Evolutionary conservation across 106 monocot species (phyloP).

Genomic region (Acorus calamus): DNA sequence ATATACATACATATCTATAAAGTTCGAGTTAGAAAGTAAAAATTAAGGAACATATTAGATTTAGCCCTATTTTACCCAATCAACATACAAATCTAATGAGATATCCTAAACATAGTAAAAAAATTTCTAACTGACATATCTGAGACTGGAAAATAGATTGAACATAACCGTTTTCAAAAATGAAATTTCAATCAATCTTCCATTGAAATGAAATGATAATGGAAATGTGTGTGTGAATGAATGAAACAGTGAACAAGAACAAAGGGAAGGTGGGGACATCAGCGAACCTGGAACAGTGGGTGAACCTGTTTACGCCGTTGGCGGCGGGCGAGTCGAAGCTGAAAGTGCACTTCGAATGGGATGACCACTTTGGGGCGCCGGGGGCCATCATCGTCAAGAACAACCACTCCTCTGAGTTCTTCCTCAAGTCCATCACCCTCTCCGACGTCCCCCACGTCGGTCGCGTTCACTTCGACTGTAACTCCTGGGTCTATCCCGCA

Average conservation of each 20-base stretch:
- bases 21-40: too few species aligned
- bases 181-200: too few species aligned
- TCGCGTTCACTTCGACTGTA: slow-evolving; percentile 44
- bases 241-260: slow-evolving; percentile 18
- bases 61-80: too few species aligned
- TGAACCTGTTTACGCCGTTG: slow-evolving; percentile 10
- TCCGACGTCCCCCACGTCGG: slow-evolving; percentile 24
- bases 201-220: too few species aligned
- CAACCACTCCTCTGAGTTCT: slow-evolving; percentile 44
- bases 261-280: slow-evolving; percentile 24
- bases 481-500: slow-evolving; percentile 68
- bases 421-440: slow-evolving; percentile 52
- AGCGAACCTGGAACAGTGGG: slow-evolving; percentile 26
- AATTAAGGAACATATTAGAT: too few species aligned
- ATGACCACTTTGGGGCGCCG: slow-evolving; percentile 25
- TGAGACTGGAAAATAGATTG: too few species aligned
- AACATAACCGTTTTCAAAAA: too few species aligned
- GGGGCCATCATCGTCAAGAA: slow-evolving; percentile 65
- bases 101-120: too few species aligned
- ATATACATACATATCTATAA: too few species aligned
- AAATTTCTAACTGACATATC: too few species aligned
- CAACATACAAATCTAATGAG: too few species aligned
- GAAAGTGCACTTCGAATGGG: slow-evolving; percentile 33
- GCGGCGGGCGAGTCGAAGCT: slow-evolving; percentile 27
- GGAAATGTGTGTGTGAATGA: background rate